Evolutionary conservation across 129 eudicot genomes (phyloP), one percentile per base, ranked within the genome.

Genomic region (Smallanthus sonchifolius): DNA sequence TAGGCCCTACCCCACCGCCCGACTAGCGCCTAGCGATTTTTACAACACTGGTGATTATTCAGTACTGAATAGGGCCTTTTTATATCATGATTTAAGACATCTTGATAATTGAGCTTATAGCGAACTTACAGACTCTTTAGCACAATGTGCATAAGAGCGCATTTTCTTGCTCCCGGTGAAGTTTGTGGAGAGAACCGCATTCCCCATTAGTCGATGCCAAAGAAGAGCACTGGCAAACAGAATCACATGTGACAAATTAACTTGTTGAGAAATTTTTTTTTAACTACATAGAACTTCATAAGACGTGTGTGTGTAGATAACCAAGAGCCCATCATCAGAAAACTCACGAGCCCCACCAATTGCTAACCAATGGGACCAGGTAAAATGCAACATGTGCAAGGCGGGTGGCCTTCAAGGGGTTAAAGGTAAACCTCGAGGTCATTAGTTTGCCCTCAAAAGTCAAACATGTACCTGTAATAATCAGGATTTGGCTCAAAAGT

Each of bases 171-270:
- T 68, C 13, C 73, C 60, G 6, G 40, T 68, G 2, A 68, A 68
- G 73, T 32, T 30, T 42, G 73, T 68, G 16, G 73, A 68, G 13
- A 68, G 60, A 68, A 68, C 60, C 14, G 36, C 30, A 14, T 2
- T 7, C 14, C 73, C 73, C 73, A 68, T 68, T 45, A 68, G 52
- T 15, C 73, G 60, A 32, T 68, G 73, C 73, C 73, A 68, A 68
- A 68, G 73, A 14, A 68, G 60, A 45, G 60, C 60, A 7, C 60
- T 68, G 73, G 17, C 15, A 65, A 39, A 65, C 42, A 34, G 1
- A 60, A 34, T 2, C 43, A 34, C 43, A 61, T 6, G 2, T 35
- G 20, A 61, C 24, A 61, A 2, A 13, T 61, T 24, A 59, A 59
- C 39, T 59, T 30, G 13, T 56, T 19, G 38, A 30, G 7, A 59